Evolutionary conservation across 2,329 filamentous ascomycete genomes (phyloP), one percentile per base, ranked within the genome.

Genomic region (Venturia asperata): DNA sequence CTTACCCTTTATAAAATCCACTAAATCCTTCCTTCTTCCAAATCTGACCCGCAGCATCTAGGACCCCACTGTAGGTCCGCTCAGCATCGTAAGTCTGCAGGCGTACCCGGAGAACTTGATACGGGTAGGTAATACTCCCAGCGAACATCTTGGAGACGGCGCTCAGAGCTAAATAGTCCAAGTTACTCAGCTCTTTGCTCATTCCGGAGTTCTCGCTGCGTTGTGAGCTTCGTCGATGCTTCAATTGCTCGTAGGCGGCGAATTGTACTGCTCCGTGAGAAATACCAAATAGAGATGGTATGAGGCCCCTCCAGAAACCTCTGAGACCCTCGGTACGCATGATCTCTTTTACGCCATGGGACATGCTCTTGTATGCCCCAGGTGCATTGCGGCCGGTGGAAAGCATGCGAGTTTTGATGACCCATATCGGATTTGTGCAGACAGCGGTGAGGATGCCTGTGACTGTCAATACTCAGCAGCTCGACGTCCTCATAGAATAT

Each of bases 351-450:
- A 87, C 83, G 37, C 94, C 94, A 61, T 87, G 82, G 69, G 82
- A 78, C 80, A 97, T 90, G 69, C 85, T 88, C 19, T 85, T 82
- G 76, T 99, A 99, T 1, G 93, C 94, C 17, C 91, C 91, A 1
- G 82, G 84, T 6, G 86, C 82, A 64, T 84, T 81, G 62, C 85
- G 84, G 69, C 94, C 90, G 4, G 90, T 92, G 39, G 92, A 91
- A 30, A 97, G 81, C 92, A 99, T 97, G 68, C 94, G 89, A 10
- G 93, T 97, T 80, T 97, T 97, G 75, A 99, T 86, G 2, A 99
- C 94, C 94, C 94, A 99, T 71, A 99, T 87, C 2, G 94, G 94
- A 74, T 97, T 97, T 39, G 94, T 97, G 69, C 93, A 82, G 39
- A 90, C 78, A 55, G 92, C 89, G 1, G 92, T 96, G 49, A 90